phyloP scores from a whole-genome alignment of 495 filamentous ascomycete genomes.

The Penicillium atrosanguineum region DNA sequence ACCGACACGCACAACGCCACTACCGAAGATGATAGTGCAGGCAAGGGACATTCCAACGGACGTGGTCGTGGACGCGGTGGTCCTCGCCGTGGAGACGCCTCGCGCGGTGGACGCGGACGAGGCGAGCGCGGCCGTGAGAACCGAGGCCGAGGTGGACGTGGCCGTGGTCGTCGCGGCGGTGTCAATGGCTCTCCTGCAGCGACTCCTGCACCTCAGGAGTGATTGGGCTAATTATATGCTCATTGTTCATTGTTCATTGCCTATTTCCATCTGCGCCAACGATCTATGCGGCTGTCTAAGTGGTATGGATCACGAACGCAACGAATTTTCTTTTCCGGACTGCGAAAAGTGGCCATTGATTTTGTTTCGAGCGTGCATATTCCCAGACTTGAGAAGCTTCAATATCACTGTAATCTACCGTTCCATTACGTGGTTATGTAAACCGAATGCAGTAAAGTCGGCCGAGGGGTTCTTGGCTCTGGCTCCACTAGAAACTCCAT shows the following conservation, averaged over 20 bases:
- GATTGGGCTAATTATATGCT: constrained; percentile 9
- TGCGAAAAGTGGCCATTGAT: constrained; percentile 24
- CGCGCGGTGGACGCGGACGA: constrained; percentile 53
- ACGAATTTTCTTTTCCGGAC: constrained; percentile 40
- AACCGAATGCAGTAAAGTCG: not conserved
- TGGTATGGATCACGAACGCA: constrained; percentile 47
- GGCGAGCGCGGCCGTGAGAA: constrained; percentile 42
- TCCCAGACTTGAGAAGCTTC: constrained; percentile 26
- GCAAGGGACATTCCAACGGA: constrained; percentile 64
- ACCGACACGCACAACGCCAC: constrained; percentile 22
- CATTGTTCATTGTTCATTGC: not conserved
- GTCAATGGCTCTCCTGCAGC: constrained; percentile 27
- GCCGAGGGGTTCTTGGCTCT: not conserved
- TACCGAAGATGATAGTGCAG: constrained; percentile 37
- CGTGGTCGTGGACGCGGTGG: constrained; percentile 51
- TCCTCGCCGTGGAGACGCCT: constrained; percentile 35
- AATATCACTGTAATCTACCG: constrained; percentile 39
- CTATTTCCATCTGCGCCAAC: constrained; percentile 3
- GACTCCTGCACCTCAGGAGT: constrained; percentile 15
- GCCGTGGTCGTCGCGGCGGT: constrained; percentile 33
- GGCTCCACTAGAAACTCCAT: not conserved
- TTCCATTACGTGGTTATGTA: not conserved
- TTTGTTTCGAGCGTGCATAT: constrained; percentile 46
- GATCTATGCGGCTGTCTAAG: constrained; percentile 9
- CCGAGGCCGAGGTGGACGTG: constrained; percentile 41